Evolutionary conservation across 257 asterid genomes (phyloP).

Genomic region (Plantago major): DNA sequence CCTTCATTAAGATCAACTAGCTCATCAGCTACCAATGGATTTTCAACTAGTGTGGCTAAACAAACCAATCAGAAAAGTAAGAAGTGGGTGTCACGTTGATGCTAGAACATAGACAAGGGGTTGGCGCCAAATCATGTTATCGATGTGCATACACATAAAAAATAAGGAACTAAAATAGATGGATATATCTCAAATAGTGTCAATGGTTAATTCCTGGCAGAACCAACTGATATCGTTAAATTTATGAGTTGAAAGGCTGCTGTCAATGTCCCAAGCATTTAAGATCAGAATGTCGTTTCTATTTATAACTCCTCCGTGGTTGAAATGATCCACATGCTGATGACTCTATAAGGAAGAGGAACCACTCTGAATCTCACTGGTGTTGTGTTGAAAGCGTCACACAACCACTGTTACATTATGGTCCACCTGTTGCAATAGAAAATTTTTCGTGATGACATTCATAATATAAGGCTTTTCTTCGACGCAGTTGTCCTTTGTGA

Average conservation of each 20-base stretch:
- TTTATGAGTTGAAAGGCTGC: constrained; percentile 1
- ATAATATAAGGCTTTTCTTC: neutral
- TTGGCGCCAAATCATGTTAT: no score
- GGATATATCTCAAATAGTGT: no score
- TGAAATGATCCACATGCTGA: neutral
- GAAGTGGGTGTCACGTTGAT: no score
- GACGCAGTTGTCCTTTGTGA: neutral
- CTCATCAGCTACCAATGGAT: no score
- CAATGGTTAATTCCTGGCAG: neutral
- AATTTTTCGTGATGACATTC: constrained; percentile 1
- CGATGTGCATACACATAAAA: no score
- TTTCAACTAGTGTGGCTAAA: no score
- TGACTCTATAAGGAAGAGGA: constrained; percentile 7
- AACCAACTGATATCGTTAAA: neutral
- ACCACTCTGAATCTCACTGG: neutral
- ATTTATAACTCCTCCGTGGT: neutral
- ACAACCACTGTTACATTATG: neutral
- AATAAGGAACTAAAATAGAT: no score
- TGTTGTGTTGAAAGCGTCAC: neutral
- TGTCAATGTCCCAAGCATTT: constrained; percentile 2
- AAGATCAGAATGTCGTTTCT: constrained; percentile 4
- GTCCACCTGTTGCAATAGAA: neutral
- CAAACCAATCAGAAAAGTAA: no score
- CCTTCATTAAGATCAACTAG: no score
- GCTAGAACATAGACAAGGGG: no score